Evolutionary conservation across 345 rosid species (phyloP), one percentile per base, ranked within the genome.

Genomic region (Rhodamnia argentea): DNA sequence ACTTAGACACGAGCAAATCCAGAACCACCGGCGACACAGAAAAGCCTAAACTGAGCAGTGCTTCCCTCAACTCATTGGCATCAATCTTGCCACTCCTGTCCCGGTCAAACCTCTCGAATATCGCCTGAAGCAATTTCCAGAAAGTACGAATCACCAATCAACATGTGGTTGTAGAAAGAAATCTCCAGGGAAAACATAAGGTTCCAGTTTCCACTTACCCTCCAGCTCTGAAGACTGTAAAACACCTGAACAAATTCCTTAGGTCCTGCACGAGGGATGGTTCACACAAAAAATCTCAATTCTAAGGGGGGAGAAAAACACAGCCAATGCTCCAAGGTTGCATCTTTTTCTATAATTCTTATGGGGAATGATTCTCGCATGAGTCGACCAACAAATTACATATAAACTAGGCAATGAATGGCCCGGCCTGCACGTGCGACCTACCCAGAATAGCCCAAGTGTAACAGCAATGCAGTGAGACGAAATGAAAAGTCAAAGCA

Each of bases 181-280:
- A 18, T 40, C 50, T 54, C 10, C 1, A 18, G 47, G 84, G 20
- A 52, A 24, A 83, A 54, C 42, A 57, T 29, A 29, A 54, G 59
- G 64, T 26, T 70, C 78, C 16, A 14, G 9, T 13, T 26, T 8
- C 27, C 26, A 88, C 92, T 93, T 86, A 97, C 99, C 94, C 99
- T 92, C 99, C 99, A 97, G 85, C 83, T 94, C 90, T 97, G 99
- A 56, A 97, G 98, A 91, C 99, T 95, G 90, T 96, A 96, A 87
- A 97, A 97, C 84, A 97, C 90, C 27, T 91, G 86, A 51, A 90
- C 87, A 89, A 97, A 96, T 88, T 97, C 99, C 90, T 96, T 95
- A 0, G 99, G 99, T 53, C 99, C 99, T 97, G 90, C 83, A 92
- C 26, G 64, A 58, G 83, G 37, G 26, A 75, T 14, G 70, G 62